These are phyloP conservation scores for Beauveria sp. DNA, from an alignment of 2,329 filamentous ascomycete genomes.

Conservation along the genomic window DNA sequence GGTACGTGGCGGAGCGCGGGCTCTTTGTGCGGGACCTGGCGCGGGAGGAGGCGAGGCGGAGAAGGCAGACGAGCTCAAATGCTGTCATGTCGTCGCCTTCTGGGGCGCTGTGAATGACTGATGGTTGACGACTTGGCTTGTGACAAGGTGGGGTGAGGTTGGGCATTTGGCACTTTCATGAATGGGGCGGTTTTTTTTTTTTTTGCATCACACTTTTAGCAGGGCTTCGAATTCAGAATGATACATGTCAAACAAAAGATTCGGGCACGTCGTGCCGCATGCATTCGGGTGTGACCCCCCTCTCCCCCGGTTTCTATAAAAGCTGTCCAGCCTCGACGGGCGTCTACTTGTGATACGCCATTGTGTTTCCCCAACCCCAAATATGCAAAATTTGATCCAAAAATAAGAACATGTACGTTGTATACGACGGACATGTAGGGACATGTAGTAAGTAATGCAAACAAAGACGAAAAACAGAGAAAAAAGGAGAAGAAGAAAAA, in stretches of 20 bases:
- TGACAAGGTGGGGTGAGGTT: not conserved
- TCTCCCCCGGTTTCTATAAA: not conserved
- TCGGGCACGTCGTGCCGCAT: not conserved
- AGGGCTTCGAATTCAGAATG: not conserved
- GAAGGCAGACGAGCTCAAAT: not conserved
- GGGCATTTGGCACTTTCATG: not conserved
- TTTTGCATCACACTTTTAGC: too few relatives aligned
- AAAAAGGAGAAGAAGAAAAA: too few relatives aligned
- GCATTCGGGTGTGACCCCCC: not conserved
- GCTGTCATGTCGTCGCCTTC: too few relatives aligned
- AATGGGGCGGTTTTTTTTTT: not conserved
- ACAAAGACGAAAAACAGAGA: not conserved
- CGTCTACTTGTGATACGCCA: conserved; percentile 10
- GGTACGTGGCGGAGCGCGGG: conserved; percentile 37
- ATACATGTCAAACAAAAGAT: not conserved
- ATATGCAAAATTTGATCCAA: conserved; percentile 7
- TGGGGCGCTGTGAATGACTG: too few relatives aligned
- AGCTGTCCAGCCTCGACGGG: not conserved
- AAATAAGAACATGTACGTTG: not conserved
- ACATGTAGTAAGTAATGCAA: not conserved
- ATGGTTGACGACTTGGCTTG: not conserved
- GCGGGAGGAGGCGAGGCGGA: conserved; percentile 11
- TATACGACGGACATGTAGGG: not conserved
- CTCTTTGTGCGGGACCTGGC: conserved; percentile 29
- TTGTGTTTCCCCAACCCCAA: not conserved